These are phyloP conservation scores for Solanum chmielewskii DNA, from an alignment of 257 asterid genomes.

Conservation along the genomic window DNA sequence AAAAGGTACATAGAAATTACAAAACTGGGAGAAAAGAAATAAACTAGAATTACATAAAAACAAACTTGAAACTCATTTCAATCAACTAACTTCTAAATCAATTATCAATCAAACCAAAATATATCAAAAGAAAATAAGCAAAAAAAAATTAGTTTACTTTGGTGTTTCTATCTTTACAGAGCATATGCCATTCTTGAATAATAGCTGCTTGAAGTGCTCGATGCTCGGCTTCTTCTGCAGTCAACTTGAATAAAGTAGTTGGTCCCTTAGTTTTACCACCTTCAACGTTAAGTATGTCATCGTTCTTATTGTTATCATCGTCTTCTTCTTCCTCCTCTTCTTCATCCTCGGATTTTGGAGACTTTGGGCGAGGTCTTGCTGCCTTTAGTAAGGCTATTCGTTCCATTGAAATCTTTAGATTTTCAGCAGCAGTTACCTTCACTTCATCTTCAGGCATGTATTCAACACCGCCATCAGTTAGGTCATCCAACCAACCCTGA, in stretches of 20 bases:
- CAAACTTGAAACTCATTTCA: neutral
- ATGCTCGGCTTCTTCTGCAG: constrained; percentile 77
- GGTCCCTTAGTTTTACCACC: constrained; percentile 45
- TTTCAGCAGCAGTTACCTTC: constrained; percentile 66
- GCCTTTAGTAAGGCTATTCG: constrained; percentile 75
- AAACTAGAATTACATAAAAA: neutral
- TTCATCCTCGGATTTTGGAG: constrained; percentile 35
- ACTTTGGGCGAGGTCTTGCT: constrained; percentile 57
- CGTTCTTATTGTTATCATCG: constrained; percentile 7
- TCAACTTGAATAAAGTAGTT: constrained; percentile 51
- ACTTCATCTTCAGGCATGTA: constrained; percentile 95
- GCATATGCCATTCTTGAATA: constrained; percentile 74
- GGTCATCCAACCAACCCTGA: constrained; percentile 92
- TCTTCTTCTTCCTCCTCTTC: constrained; percentile 27
- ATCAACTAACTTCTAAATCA: neutral
- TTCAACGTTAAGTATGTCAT: constrained; percentile 22
- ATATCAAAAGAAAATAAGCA: neutral
- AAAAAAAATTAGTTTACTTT: constrained; percentile 26
- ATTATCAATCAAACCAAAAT: neutral
- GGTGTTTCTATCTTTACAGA: constrained; percentile 57
- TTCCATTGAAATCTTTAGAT: constrained; percentile 73
- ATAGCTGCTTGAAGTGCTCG: constrained; percentile 83
- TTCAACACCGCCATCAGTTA: constrained; percentile 70
- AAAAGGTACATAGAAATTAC: neutral
- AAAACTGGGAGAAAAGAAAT: neutral